Evolutionary conservation across 345 rosid species (phyloP), one percentile per base, ranked within the genome.

Genomic region (Eucalyptus urophylla): DNA sequence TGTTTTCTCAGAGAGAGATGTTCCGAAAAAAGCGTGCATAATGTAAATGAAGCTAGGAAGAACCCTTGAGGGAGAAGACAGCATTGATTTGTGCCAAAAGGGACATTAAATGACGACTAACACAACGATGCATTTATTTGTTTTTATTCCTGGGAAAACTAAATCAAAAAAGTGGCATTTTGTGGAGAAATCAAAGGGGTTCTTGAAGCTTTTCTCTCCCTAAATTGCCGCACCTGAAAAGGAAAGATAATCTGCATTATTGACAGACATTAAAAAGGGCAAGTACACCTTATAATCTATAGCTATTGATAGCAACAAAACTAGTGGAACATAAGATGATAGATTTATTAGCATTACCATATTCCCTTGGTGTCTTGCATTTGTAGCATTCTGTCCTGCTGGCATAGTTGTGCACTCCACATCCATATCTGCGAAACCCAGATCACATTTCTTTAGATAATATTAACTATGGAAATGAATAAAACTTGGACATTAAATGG

Each of bases 321-420:
- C 47, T 19, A 11, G 83, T 6, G 37, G 51, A 54, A 25, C 60
- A 50, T 50, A 37, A 67, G 47, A 49, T 50, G 25, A 29, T 31
- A 37, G n/a, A 62, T 24, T 13, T 5, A 45, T 15, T 53, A 43
- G 22, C 88, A 93, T 90, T 80, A 95, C 97, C 94, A 7, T 90
- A 92, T 69, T 91, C 95, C 92, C 95, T 95, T 49, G 99, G 97
- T 31, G 95, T 92, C 91, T 92, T 97, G 98, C 99, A 98, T 91
- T 95, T 93, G 88, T 88, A 96, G 94, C 99, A 98, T 90, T 96
- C 98, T 15, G 90, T 89, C 94, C 99, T 97, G 92, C 97, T 97
- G 31, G 99, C 99, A 86, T 95, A 98, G 92, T 98, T 98, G 90
- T 98, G 99, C 90, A 91, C 96, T 87, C 97, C 96, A 90, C 99